Conservation (phyloP, 495 filamentous ascomycete species). For the Aspergillus funiculosus region DNA sequence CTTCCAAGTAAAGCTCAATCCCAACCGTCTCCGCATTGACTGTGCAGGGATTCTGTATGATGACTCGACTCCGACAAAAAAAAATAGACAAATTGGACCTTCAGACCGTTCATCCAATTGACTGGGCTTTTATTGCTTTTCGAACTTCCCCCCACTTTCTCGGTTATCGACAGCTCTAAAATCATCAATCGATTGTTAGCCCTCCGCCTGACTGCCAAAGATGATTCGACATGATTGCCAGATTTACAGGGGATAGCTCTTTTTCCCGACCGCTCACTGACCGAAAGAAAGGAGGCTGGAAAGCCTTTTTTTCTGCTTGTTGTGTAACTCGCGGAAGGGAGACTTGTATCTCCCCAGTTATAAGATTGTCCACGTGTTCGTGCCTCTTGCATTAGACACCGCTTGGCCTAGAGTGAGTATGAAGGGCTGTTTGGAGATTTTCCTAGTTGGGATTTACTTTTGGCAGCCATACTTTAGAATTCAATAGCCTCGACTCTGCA, state of each 20-base stretch:
- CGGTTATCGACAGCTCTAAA: slow-evolving; percentile 7
- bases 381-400: slow-evolving; percentile 12
- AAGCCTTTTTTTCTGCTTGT: neutral
- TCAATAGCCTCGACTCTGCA: too few species aligned
- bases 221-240: neutral
- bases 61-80: neutral
- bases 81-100: neutral
- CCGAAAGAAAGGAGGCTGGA: neutral
- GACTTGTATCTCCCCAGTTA: neutral
- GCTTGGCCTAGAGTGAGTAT: neutral
- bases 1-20: slow-evolving; percentile 4
- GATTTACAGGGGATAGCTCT: neutral
- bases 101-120: neutral
- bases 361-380: slow-evolving; percentile 18
- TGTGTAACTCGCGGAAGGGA: slow-evolving; percentile 3
- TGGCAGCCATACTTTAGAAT: too few species aligned
- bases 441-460: neutral
- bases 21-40: slow-evolving; percentile 6
- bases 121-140: neutral
- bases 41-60: slow-evolving; percentile 8
- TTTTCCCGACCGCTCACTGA: neutral
- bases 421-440: too few species aligned
- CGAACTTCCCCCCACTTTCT: neutral
- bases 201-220: neutral
- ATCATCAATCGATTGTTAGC: neutral